Conservation (phyloP, 192 early-diverging fungal genomes). For the Backusella luteola region DNA sequence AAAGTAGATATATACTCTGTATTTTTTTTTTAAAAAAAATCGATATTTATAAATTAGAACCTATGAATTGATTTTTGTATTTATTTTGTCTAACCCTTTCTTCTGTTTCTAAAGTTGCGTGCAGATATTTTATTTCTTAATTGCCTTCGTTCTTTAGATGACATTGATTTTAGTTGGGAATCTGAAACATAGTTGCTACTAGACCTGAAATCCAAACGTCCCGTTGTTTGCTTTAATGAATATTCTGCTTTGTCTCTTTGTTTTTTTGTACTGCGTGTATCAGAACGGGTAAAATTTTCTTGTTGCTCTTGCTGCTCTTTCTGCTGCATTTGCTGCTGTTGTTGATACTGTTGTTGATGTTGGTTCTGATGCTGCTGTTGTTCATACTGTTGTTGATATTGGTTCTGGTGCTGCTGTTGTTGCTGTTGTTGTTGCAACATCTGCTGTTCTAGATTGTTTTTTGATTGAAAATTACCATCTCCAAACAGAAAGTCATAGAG, state of each 20-base stretch:
- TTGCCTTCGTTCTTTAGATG: constrained; percentile 24
- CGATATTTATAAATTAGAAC: background rate
- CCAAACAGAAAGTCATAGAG: background rate
- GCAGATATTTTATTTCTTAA: constrained; percentile 26
- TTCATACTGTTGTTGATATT: no score
- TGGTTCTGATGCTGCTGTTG: no score
- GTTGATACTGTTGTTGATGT: no score
- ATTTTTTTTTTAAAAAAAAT: background rate
- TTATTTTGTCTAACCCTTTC: constrained; percentile 11
- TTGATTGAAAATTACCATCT: background rate
- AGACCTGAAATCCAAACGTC: constrained; percentile 1
- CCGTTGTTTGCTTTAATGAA: background rate
- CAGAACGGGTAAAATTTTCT: background rate
- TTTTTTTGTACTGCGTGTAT: background rate
- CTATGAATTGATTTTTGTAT: background rate
- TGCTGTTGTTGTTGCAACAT: background rate
- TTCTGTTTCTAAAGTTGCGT: constrained; percentile 22
- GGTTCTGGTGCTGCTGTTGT: no score
- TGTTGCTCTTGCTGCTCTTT: no score
- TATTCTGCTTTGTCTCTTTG: background rate
- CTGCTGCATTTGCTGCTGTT: no score
- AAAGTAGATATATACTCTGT: constrained; percentile 29
- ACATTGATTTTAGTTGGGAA: constrained; percentile 1
- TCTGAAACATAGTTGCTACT: background rate
- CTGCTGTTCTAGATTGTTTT: background rate